A percentile compares a stretch with the other conserved stretches of the same genome.
Conservation (phyloP, 768 basidiomycete species). For the Phlebiopsis gigantea region DNA sequence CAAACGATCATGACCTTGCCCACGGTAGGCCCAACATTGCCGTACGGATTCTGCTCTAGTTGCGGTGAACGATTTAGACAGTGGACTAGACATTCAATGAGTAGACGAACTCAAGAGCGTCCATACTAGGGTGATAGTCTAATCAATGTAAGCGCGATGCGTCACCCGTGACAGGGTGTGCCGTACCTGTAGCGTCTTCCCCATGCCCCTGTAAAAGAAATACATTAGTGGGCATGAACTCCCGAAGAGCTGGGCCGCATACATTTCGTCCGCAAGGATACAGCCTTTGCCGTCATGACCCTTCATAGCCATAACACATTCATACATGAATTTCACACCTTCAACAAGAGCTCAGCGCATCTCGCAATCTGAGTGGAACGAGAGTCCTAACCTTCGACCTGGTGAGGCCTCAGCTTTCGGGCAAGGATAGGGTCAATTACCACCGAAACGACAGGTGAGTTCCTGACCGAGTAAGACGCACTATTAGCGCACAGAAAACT, state of each 20-base stretch:
- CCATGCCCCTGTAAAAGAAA: slow-evolving; percentile 69
- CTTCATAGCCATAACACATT: slow-evolving; percentile 91
- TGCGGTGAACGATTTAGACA: neutral
- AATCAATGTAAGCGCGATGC: slow-evolving; percentile 25
- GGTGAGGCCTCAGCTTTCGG: slow-evolving; percentile 78
- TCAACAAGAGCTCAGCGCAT: neutral
- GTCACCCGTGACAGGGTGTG: slow-evolving; percentile 34
- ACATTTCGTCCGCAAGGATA: slow-evolving; percentile 98
- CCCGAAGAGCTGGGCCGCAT: slow-evolving; percentile 9
- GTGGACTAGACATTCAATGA: neutral
- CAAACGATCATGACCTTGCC: slow-evolving; percentile 91
- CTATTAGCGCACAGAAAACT: neutral
- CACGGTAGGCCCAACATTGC: slow-evolving; percentile 45
- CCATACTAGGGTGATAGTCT: slow-evolving; percentile 89
- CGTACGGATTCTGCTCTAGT: slow-evolving; percentile 81
- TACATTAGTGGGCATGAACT: slow-evolving; percentile 4
- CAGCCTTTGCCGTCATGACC: slow-evolving; percentile 85
- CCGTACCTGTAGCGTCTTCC: slow-evolving; percentile 75
- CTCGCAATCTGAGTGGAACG: neutral
- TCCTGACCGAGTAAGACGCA: slow-evolving; percentile 33
- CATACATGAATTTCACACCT: slow-evolving; percentile 90
- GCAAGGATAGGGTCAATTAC: slow-evolving; percentile 87
- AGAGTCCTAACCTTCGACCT: slow-evolving; percentile 64
- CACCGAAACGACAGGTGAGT: slow-evolving; percentile 64
- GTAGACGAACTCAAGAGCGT: slow-evolving; percentile 74